Percentiles rank a stretch among this genome's conserved stretches.
These are phyloP conservation scores for Alternaria sp. DNA, from an alignment of 2,329 filamentous ascomycete species.

Conservation along the genomic window DNA sequence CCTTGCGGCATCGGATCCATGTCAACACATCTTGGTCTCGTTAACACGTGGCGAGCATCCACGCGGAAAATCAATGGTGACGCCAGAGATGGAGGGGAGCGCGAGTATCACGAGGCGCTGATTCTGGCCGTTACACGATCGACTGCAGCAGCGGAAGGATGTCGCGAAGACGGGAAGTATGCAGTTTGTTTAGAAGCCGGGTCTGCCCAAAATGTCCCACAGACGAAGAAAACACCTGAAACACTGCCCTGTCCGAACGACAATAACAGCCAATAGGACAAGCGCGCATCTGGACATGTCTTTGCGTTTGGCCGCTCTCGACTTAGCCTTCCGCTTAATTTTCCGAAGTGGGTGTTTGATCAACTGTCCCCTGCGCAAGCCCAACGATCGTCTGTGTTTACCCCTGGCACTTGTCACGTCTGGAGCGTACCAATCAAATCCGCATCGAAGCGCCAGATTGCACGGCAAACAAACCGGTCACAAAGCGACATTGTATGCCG, in stretches of 20 bases:
- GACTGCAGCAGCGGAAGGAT: slow-evolving; percentile 19
- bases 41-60: slow-evolving; percentile 26
- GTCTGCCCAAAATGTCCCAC: slow-evolving; percentile 23
- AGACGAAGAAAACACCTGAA: slow-evolving; percentile 33
- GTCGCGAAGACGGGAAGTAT: slow-evolving; percentile 22
- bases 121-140: slow-evolving; percentile 16
- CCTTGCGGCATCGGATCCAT: slow-evolving; percentile 11
- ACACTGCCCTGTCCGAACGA: slow-evolving; percentile 27
- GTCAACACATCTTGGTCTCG: slow-evolving; percentile 11
- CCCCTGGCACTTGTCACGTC: slow-evolving; percentile 35
- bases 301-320: slow-evolving; percentile 21
- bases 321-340: slow-evolving; percentile 27
- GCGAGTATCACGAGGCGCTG: slow-evolving; percentile 28
- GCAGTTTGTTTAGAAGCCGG: slow-evolving; percentile 13
- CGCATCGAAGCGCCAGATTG: slow-evolving; percentile 29
- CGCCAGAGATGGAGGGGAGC: slow-evolving; percentile 17
- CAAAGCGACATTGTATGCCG: slow-evolving; percentile 13
- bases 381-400: slow-evolving; percentile 29
- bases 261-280: slow-evolving; percentile 26
- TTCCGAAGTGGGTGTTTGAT: slow-evolving; percentile 31
- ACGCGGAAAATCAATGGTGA: slow-evolving; percentile 22
- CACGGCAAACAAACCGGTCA: slow-evolving; percentile 9
- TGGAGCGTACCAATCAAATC: slow-evolving; percentile 26
- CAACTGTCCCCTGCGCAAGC: slow-evolving; percentile 35
- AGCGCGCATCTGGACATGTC: slow-evolving; percentile 10